Conservation (phyloP, 2,329 filamentous ascomycete species). For the Diaporthe longicolla region DNA sequence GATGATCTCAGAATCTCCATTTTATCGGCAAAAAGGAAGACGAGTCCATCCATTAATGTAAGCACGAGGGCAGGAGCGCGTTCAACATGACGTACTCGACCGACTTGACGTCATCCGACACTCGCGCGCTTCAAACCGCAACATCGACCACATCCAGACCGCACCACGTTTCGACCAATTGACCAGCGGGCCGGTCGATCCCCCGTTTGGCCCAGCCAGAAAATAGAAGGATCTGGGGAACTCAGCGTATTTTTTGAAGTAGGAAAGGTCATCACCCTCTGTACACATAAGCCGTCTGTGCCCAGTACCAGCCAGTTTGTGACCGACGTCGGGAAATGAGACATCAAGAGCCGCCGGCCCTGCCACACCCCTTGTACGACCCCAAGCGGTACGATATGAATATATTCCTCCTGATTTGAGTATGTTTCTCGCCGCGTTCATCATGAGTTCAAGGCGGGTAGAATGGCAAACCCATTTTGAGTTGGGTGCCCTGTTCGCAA, state of each 20-base stretch:
- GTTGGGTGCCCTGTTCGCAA: no score
- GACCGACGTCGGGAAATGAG: no score
- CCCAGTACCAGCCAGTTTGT: neutral
- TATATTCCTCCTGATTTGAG: neutral
- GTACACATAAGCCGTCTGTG: neutral
- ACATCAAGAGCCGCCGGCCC: neutral
- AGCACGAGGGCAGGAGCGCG: conserved; percentile 6
- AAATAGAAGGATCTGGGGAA: neutral
- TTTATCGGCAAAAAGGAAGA: neutral
- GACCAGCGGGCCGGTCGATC: conserved; percentile 32
- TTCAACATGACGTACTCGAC: conserved; percentile 40
- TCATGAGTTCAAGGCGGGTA: no score
- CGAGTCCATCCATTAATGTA: neutral
- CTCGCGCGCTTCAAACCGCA: neutral
- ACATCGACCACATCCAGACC: neutral
- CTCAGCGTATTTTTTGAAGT: neutral
- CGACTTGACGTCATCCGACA: conserved; percentile 41
- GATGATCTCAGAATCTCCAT: neutral
- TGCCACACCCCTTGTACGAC: no score
- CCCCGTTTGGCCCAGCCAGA: neutral
- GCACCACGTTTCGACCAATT: neutral
- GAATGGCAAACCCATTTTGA: no score
- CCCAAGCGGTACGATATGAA: no score
- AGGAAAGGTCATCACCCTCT: neutral
- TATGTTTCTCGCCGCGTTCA: no score